These are phyloP conservation scores for Penicillium argentinense DNA, from an alignment of 495 filamentous ascomycete genomes.

Conservation along the genomic window DNA sequence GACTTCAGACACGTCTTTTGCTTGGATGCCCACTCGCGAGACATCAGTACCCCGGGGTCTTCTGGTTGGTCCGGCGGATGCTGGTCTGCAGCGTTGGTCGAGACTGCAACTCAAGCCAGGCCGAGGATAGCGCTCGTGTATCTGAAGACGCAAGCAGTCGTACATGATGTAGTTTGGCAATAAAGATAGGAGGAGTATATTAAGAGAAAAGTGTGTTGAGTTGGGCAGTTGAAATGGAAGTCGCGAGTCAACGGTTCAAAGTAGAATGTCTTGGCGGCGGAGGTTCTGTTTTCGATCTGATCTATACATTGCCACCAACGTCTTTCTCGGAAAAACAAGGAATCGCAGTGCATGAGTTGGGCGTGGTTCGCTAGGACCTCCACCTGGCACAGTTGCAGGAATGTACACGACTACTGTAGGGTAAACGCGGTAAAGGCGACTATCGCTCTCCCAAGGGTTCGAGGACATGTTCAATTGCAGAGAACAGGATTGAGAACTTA, in stretches of 20 bases:
- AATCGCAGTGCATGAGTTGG: slow-evolving; percentile 8
- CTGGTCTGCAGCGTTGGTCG: slow-evolving; percentile 23
- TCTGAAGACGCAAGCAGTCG: slow-evolving; percentile 4
- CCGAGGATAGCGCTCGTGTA: slow-evolving; percentile 12
- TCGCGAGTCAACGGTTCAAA: too few species aligned
- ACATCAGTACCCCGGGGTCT: slow-evolving; percentile 3
- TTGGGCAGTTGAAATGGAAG: not conserved
- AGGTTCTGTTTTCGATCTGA: not conserved
- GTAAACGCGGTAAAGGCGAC: too few species aligned
- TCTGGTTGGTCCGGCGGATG: slow-evolving; percentile 19
- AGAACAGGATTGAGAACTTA: too few species aligned
- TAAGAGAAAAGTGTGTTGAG: not conserved
- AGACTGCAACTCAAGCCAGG: slow-evolving; percentile 17
- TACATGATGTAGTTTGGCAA: not conserved
- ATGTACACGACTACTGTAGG: slow-evolving; percentile 3
- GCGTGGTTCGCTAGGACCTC: slow-evolving; percentile 11
- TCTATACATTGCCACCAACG: slow-evolving; percentile 6
- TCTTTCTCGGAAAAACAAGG: slow-evolving; percentile 22
- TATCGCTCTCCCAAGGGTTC: too few species aligned
- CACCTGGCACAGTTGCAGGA: slow-evolving; percentile 15
- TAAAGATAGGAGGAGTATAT: not conserved
- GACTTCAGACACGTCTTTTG: slow-evolving; percentile 16
- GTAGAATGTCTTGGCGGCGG: too few species aligned
- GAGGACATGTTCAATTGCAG: too few species aligned
- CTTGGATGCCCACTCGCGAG: slow-evolving; percentile 29